Evolutionary conservation across 192 early-diverging fungal species (phyloP), one percentile per base, ranked within the genome.

Genomic region (Coemansia sp.): DNA sequence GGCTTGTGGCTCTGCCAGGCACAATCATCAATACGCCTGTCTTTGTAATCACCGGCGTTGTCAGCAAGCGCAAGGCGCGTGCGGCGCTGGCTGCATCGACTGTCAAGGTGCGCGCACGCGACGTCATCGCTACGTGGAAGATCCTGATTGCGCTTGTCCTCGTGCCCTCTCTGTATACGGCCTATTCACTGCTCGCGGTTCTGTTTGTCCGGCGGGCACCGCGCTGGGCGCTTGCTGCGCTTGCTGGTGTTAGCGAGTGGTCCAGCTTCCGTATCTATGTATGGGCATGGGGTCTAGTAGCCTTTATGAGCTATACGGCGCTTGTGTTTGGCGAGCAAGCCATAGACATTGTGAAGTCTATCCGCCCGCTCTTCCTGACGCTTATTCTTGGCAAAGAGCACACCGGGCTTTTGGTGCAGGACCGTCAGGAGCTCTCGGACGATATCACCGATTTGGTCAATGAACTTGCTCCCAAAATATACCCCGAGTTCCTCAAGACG

Each of bases 41-140:
- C 37, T 79, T 82, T 65, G 61, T 83, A 21, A 58, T 75, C 6
- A 75, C 83, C 16, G 64, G 67, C 39, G 66, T 77, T 15, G 75
- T 74, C 51, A 75, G 81, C 52, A 80, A 76, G 63, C 67, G 71
- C 56, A 84, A 84, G 70, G 83, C 83, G 16, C 67, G 70, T 71
- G 90, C 90, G 61, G 96, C 96, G 0, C 82, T 94, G 49, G 89
- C 87, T 7, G 90, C 85, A n/a, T 96, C 94, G 9, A 91, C 87
- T 21, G 94, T 99, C 46, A 99, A 99, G 71, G 90, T 99, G 67
- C 89, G 89, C 53, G 97, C 94, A 26, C 86, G 90, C 34, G 97
- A 99, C 68, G 97, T 99, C 9, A 82, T 99, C 20, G 94, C 93
- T 0, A 97, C 97, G 7, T 98, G 95, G 97, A 98, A 98, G 73